Conservation (phyloP, 768 basidiomycete genomes). For the Trametopsis cervina region DNA sequence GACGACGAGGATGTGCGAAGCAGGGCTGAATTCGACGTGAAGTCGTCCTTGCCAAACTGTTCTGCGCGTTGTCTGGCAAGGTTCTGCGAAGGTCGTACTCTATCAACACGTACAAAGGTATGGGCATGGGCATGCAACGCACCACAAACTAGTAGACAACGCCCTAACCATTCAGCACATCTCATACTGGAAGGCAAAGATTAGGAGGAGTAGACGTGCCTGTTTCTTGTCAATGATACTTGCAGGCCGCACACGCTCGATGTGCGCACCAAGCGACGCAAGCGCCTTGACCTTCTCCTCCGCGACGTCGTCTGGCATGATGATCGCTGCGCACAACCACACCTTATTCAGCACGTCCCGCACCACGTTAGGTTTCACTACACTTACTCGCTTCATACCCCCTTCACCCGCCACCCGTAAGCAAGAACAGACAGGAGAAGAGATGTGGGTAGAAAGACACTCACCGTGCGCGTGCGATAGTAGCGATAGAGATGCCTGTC, state of each 20-base stretch:
- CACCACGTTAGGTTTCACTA: background rate
- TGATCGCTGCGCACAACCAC: constrained; percentile 61
- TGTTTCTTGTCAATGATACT: constrained; percentile 98
- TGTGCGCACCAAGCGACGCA: constrained; percentile 77
- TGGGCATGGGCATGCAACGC: constrained; percentile 23
- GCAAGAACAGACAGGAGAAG: too few species aligned
- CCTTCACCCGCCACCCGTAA: constrained; percentile 31
- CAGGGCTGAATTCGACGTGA: constrained; percentile 11
- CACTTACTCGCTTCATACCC: constrained; percentile 81
- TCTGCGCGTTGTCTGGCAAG: constrained; percentile 75
- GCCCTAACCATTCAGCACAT: too few species aligned
- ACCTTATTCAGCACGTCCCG: too few species aligned
- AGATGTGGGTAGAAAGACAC: too few species aligned
- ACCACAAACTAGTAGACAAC: constrained; percentile 76
- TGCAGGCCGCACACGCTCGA: constrained; percentile 85
- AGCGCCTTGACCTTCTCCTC: constrained; percentile 88
- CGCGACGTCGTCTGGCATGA: constrained; percentile 86
- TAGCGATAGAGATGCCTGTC: constrained; percentile 94
- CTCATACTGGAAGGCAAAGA: background rate
- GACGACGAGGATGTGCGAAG: constrained; percentile 37
- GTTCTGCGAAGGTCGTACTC: constrained; percentile 47
- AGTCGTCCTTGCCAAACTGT: constrained; percentile 52
- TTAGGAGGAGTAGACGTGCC: constrained; percentile 33
- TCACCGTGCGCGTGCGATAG: constrained; percentile 81
- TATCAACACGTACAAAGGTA: too few species aligned